Base-by-base conservation (phyloP, 129 eudicot genomes). In the Escallonia rubra region DNA sequence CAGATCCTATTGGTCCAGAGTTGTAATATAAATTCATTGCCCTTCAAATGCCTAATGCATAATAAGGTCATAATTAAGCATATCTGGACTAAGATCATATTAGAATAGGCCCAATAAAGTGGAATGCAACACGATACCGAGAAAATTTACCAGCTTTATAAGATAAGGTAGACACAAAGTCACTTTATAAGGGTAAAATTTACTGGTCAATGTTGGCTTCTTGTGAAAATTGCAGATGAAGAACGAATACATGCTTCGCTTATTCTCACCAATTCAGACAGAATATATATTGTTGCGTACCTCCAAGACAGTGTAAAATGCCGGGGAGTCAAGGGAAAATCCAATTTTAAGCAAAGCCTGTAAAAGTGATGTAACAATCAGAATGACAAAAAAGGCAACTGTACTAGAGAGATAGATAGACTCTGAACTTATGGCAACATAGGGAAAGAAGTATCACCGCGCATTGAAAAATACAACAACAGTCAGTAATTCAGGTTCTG, bases 231-330 rank as follows among this genome's bases (percentile, higher is more conserved):
- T 23, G 34, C 34, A 23, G 34, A 23, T 23, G 34, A 23, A 23
- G 34, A 23, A 23, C 34, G 34, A 23, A 23, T 23, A 23, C 34
- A 23, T 23, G 34, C 34, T 23, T 23, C 1, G 34, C 34, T 4
- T 34, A 6, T 43, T 13, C 46, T 9, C 48, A 54, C 68, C 51
- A 62, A 49, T 43, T 49, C 43, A 54, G n/a, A 13, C 40, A 62
- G 9, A 48, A 10, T 8, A n/a, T 43, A 61, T 59, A 49, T 23
- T 38, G 47, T 43, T 66, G 8, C 68, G n/a, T 82, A 91, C 97
- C 97, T 91, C 96, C 66, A 96, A 87, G 64, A 79, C 97, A 12
- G 96, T 91, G 81, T 85, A 91, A 68, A 91, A 85, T 65, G 97
- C 93, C 10, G 97, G 97, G 61, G 93, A 87, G 73, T 91, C 97